Conservation (phyloP, 768 basidiomycete genomes). For the Dentipellis sp. region DNA sequence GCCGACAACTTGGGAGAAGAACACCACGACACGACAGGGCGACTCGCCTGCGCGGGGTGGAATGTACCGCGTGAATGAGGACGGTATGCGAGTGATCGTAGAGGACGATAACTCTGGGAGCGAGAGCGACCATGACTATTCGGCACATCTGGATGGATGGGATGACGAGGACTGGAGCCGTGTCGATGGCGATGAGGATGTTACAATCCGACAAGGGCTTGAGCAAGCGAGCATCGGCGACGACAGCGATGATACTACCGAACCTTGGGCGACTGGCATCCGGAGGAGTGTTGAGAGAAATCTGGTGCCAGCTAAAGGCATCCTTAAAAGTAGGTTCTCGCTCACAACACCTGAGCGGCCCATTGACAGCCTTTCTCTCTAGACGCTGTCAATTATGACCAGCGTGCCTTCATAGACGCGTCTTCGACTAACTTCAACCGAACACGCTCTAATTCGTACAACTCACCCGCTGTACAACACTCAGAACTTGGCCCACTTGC, state of each 20-base stretch:
- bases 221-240: conserved; percentile 39
- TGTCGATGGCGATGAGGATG: conserved; percentile 59
- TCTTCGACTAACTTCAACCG: conserved; percentile 36
- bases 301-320: conserved; percentile 66
- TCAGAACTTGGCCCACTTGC: conserved; percentile 69
- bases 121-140: conserved; percentile 32
- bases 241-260: conserved; percentile 47
- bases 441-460: conserved; percentile 79
- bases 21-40: conserved; percentile 54
- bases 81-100: conserved; percentile 53
- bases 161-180: conserved; percentile 76
- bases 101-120: conserved; percentile 57
- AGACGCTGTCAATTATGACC: conserved; percentile 67
- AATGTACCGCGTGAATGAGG: conserved; percentile 44
- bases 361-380: not conserved
- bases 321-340: conserved; percentile 64
- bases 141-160: conserved; percentile 46
- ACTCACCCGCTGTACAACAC: conserved; percentile 38
- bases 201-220: conserved; percentile 59
- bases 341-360: conserved; percentile 5
- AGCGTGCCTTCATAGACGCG: conserved; percentile 40
- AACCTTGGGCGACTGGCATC: conserved; percentile 72
- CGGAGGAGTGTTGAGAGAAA: conserved; percentile 65
- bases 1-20: conserved; percentile 73
- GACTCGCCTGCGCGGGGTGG: conserved; percentile 34